Percentiles rank a stretch among this genome's conserved stretches.
Evolutionary conservation across 208 protist species (phyloP).

Genomic region (Leishmania major): DNA sequence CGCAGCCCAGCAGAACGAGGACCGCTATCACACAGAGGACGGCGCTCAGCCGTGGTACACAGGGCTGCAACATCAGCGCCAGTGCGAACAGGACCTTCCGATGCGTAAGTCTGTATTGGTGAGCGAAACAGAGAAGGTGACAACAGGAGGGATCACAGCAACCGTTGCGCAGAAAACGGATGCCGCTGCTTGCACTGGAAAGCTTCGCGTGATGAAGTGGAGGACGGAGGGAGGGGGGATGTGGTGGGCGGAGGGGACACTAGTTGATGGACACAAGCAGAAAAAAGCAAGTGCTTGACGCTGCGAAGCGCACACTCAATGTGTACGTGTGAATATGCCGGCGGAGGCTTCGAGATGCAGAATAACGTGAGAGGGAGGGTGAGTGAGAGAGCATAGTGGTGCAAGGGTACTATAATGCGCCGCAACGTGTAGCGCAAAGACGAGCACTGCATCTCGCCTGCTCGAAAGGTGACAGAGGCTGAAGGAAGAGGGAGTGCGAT

Average conservation of each 20-base stretch:
- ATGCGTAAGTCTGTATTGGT: neutral
- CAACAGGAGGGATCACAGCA: neutral
- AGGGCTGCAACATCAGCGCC: neutral
- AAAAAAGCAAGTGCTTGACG: neutral
- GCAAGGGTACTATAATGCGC: neutral
- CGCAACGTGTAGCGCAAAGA: neutral
- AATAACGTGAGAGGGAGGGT: neutral
- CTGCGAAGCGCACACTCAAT: neutral
- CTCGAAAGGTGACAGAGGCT: neutral
- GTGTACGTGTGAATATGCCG: neutral
- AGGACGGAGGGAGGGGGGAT: neutral
- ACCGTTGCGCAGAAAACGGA: neutral
- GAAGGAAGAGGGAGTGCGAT: neutral
- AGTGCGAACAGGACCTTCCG: neutral
- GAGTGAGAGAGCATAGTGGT: neutral
- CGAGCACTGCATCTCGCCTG: neutral
- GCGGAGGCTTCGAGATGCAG: neutral
- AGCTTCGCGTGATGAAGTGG: neutral
- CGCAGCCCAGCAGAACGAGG: neutral
- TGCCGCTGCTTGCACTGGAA: neutral
- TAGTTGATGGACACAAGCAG: no score
- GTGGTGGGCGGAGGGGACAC: neutral
- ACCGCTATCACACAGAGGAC: slow-evolving; percentile 1
- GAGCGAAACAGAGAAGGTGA: neutral
- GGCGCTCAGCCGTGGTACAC: neutral